These are phyloP conservation scores for Acer yangbiense DNA, from an alignment of 345 rosid genomes.

Conservation along the genomic window DNA sequence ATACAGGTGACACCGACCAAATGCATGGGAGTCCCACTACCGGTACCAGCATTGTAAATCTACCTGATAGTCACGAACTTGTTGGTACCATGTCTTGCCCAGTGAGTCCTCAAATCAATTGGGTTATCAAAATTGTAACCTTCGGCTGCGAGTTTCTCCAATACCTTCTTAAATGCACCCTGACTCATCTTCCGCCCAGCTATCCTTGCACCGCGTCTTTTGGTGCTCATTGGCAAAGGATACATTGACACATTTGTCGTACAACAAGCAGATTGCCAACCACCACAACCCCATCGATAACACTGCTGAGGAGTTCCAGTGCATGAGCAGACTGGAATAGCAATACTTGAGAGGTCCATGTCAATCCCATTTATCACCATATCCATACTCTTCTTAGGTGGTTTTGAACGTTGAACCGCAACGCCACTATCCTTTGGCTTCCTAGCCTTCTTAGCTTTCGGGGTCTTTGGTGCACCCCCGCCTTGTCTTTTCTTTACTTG, in stretches of 20 bases:
- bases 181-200: conserved; percentile 99
- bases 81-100: conserved; percentile 99
- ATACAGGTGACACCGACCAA: conserved; percentile 48
- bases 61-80: conserved; percentile 99
- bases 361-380: conserved; percentile 80
- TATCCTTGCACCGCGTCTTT: conserved; percentile 92
- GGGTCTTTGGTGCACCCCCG: conserved; percentile 48
- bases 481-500: conserved; percentile 70
- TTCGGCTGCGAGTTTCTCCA: conserved; percentile 93
- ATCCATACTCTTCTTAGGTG: conserved; percentile 78
- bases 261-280: conserved; percentile 99
- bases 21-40: conserved; percentile 24
- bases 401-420: conserved; percentile 62
- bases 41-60: conserved; percentile 29
- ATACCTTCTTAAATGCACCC: conserved; percentile 95
- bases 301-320: conserved; percentile 96
- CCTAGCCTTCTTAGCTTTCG: conserved; percentile 77
- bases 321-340: conserved; percentile 91
- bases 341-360: conserved; percentile 85
- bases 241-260: conserved; percentile 88
- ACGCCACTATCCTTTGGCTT: conserved; percentile 66
- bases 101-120: conserved; percentile 85
- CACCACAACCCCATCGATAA: conserved; percentile 99
- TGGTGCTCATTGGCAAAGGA: conserved; percentile 96
- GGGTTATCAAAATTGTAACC: conserved; percentile 77